Conservation (phyloP, 192 early-diverging fungal species). For the Linnemannia schmuckeri region DNA sequence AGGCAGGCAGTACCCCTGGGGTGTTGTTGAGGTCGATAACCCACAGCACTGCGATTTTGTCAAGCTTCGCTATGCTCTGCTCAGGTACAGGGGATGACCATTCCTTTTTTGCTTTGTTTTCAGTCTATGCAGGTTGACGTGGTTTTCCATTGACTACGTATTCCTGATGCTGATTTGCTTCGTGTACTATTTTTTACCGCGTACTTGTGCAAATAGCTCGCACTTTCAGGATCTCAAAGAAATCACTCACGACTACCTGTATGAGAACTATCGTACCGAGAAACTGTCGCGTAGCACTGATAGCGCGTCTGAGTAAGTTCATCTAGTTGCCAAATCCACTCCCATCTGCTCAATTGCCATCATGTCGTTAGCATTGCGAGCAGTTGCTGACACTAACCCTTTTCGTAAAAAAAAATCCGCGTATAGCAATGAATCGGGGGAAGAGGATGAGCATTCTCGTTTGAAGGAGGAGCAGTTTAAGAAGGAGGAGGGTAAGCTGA, state of each 20-base stretch:
- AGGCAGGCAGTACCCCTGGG: conserved; percentile 96
- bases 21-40: conserved; percentile 96
- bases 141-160: not conserved
- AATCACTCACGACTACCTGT: conserved; percentile 94
- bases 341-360: not conserved
- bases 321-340: not conserved
- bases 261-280: conserved; percentile 94
- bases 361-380: not conserved
- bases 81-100: conserved; percentile 62
- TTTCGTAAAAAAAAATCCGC: not conserved
- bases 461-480: conserved; percentile 68
- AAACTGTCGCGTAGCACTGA: conserved; percentile 74
- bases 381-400: not conserved
- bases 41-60: conserved; percentile 97
- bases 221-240: conserved; percentile 98
- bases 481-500: conserved; percentile 69
- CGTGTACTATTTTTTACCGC: not conserved
- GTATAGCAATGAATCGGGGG: conserved; percentile 17
- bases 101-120: not conserved
- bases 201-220: conserved; percentile 69
- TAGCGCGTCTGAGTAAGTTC: conserved; percentile 54
- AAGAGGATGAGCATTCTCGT: conserved; percentile 50
- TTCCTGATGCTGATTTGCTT: not conserved
- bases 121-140: not conserved
- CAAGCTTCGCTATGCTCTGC: conserved; percentile 88